A percentile compares a stretch with the other conserved stretches of the same genome.
These are phyloP conservation scores for Cladosporium sp. DNA, from an alignment of 2,329 filamentous ascomycete genomes.

Conservation along the genomic window DNA sequence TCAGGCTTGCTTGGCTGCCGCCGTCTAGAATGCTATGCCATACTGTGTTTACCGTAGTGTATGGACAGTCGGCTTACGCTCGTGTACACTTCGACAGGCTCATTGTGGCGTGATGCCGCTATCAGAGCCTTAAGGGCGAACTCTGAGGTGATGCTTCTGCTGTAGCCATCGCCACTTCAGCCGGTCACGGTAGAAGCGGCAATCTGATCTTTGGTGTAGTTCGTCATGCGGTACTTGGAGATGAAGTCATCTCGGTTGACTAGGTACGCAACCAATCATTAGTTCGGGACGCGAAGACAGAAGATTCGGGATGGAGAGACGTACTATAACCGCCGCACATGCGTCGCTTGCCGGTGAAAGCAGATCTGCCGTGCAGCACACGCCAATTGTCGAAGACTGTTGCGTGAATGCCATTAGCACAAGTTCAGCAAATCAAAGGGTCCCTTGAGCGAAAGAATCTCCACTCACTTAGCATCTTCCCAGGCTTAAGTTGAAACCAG, in stretches of 20 bases:
- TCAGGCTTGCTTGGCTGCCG: no score
- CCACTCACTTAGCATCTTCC: conserved; percentile 67
- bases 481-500: conserved; percentile 77
- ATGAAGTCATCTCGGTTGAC: conserved; percentile 78
- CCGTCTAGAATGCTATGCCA: no score
- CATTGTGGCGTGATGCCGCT: no score
- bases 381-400: conserved; percentile 95
- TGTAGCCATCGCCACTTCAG: conserved; percentile 12
- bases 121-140: no score
- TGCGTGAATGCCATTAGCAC: neutral
- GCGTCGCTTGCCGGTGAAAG: conserved; percentile 77
- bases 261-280: conserved; percentile 32
- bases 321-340: conserved; percentile 89
- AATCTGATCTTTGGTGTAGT: conserved; percentile 43
- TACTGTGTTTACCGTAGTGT: no score
- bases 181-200: conserved; percentile 30
- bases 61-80: no score
- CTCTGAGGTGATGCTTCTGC: neutral
- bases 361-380: conserved; percentile 78
- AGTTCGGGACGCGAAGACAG: neutral
- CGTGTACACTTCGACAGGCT: no score
- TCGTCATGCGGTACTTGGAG: conserved; percentile 70
- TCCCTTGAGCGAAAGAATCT: neutral
- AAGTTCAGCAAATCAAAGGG: neutral
- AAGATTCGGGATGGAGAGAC: conserved; percentile 33